Percentiles rank a stretch among this genome's conserved stretches.
Conservation (phyloP, 192 early-diverging fungal species). For the Coemansia sp. region DNA sequence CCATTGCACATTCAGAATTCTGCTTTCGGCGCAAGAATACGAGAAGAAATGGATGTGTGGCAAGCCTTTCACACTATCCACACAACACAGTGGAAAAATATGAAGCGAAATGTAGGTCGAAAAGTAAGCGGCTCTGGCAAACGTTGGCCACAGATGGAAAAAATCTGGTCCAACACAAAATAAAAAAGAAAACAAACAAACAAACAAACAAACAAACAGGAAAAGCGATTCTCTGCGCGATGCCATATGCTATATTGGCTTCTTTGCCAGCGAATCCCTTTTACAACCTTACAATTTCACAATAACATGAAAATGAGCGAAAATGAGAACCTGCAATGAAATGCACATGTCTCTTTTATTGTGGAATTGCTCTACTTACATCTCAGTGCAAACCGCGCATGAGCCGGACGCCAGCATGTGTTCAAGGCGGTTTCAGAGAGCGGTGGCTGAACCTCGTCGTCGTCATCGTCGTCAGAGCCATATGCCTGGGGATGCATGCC, state of each 20-base stretch:
- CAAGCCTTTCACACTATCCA: too few species aligned
- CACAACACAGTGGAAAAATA: too few species aligned
- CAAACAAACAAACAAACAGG: too few species aligned
- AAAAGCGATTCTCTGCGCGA: not conserved
- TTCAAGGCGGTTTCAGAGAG: conserved; percentile 21
- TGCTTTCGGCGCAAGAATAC: too few species aligned
- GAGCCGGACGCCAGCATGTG: conserved; percentile 51
- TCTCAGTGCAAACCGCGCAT: conserved; percentile 51
- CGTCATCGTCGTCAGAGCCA: conserved; percentile 1
- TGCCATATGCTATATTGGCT: not conserved
- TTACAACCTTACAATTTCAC: not conserved
- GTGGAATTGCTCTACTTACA: conserved; percentile 40
- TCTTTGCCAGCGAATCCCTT: not conserved
- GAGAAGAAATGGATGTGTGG: too few species aligned
- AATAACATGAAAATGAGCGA: not conserved
- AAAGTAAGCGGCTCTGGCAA: too few species aligned
- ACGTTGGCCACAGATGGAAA: too few species aligned
- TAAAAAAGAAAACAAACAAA: too few species aligned
- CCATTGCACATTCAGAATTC: too few species aligned
- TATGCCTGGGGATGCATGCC: conserved; percentile 17
- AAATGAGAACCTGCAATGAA: not conserved
- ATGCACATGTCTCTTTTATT: not conserved
- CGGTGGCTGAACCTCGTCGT: conserved; percentile 1
- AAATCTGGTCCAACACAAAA: too few species aligned
- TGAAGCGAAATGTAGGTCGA: too few species aligned